Base-by-base conservation (phyloP, 2,329 filamentous ascomycete species). In the Aspergillus japonicus region DNA sequence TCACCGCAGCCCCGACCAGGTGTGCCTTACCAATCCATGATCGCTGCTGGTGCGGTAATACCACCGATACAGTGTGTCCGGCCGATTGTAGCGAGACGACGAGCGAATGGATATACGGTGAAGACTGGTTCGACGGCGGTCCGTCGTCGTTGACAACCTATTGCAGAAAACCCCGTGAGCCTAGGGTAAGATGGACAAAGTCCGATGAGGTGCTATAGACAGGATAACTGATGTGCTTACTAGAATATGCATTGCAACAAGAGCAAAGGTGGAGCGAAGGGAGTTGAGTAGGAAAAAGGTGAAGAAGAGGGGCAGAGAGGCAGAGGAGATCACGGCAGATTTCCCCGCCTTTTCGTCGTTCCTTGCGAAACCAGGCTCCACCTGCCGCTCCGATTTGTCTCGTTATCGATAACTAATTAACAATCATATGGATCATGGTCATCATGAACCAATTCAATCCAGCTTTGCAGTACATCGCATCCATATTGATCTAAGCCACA, bases 11-110 rank as follows among this genome's bases (percentile, higher is more conserved):
- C 58, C 93, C 93, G 69, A 98, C 92, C 71, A 98, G 90, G 77
- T 98, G 95, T 2, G 95, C 95, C 81, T 99, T 99, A 69, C 93
- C 93, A 70, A 99, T 98, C 95, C 95, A 99, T 58, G 92, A 96
- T 63, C 94, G 88, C 78, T 99, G 95, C 6, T 88, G 89, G 75
- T 97, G 87, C 1, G 95, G 95, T 14, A 99, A 85, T 64, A 95
- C 89, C 53, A 99, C 93, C 7, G 92, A 96, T 62, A 98, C 91
- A n/a, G 81, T 83, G 77, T 97, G 94, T 7, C 92, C 92, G 33
- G 89, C 87, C 58, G 82, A 77, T 73, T 92, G 87, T 54, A 95
- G 87, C 56, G 85, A 84, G 62, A 85, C 81, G 48, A 93, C 84
- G 59, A 94, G 84, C 63, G 85, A 87, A 78, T 91, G 89, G 62